Evolutionary conservation across 192 early-diverging fungal species (phyloP).

Genomic region (Helicostylum pulchrum): DNA sequence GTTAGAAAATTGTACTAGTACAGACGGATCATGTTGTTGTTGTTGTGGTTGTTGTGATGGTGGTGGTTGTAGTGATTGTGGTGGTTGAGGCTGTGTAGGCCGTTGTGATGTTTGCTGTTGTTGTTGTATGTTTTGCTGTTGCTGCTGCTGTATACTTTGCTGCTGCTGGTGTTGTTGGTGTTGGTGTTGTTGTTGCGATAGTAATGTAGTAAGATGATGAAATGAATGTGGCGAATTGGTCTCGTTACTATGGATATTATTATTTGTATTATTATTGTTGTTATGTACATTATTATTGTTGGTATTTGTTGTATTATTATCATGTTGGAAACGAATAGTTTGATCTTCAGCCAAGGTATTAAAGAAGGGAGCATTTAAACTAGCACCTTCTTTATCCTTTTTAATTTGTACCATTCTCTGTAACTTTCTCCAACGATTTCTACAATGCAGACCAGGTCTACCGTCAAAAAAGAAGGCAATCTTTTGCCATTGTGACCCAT

Average conservation of each 20-base stretch:
- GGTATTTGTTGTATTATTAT: background rate
- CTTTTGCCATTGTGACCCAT: slow-evolving; percentile 77
- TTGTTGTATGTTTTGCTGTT: background rate
- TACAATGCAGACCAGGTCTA: slow-evolving; percentile 72
- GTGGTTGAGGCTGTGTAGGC: background rate
- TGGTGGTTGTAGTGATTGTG: background rate
- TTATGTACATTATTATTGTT: background rate
- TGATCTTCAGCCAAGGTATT: slow-evolving; percentile 11
- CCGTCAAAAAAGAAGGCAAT: slow-evolving; percentile 73
- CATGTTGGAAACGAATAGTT: slow-evolving; percentile 2
- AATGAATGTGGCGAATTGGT: background rate
- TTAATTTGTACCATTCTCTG: slow-evolving; percentile 51
- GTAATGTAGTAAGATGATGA: background rate
- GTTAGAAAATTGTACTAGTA: slow-evolving; percentile 28
- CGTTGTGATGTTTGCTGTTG: background rate
- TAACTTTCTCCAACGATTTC: slow-evolving; percentile 77
- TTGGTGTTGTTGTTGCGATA: background rate
- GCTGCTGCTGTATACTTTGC: background rate
- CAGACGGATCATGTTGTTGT: slow-evolving; percentile 18
- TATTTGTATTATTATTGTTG: background rate
- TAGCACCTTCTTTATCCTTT: slow-evolving; percentile 14
- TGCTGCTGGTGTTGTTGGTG: background rate
- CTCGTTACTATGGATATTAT: background rate
- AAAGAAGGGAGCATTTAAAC: background rate
- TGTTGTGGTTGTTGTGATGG: background rate